Base-by-base conservation (phyloP, 2,329 filamentous ascomycete species). In the Pestalotiopsis sp. region DNA sequence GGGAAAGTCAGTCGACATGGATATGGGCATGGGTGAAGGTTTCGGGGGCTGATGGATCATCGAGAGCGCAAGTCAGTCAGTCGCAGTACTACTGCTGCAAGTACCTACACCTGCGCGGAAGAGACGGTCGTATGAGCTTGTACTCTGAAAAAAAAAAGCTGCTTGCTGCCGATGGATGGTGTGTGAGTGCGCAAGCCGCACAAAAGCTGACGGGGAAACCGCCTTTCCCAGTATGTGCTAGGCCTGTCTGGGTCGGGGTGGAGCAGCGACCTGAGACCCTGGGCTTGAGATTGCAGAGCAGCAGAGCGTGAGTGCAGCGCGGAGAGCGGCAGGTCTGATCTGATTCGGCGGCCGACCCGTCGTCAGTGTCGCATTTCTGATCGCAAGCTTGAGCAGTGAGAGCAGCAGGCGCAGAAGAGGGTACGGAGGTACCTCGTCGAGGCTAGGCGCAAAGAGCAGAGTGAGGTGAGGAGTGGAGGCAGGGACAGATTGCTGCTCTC, bases 41-140 rank as follows among this genome's bases (percentile, higher is more conserved):
- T 65, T 48, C 40, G 62, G 62, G 62, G 44, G 60, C 60, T 44
- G 35, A 63, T 63, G 60, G 60, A 63, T 63, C 38, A 52, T 44
- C 60, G 40, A 65, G 62, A 66, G 44, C 44, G 44, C 44, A 52
- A 52, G 44, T 52, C 44, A 52, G 64, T 66, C 64, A 58, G 64
- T 63, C 30, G 58, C 58, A 52, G 38, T 63, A 39, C 30, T 35
- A 35, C 35, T 48, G 60, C 35, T 48, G 60, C 13, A 13, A 38
- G 63, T 39, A 26, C 39, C 20, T 35, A 26, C 38, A 22, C 13
- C 22, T 35, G 63, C 14, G 48, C 63, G 63, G 26, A 22, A 55
- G 26, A 65, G 44, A 22, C 22, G 63, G n/a, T 38, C 20, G 61
- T 3, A 6, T n/a, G 17, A 4, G n/a, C 44, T n/a, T 52, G 44